Evolutionary conservation across 2,329 filamentous ascomycete genomes (phyloP), one percentile per base, ranked within the genome.

Genomic region (Aspergillus persii): DNA sequence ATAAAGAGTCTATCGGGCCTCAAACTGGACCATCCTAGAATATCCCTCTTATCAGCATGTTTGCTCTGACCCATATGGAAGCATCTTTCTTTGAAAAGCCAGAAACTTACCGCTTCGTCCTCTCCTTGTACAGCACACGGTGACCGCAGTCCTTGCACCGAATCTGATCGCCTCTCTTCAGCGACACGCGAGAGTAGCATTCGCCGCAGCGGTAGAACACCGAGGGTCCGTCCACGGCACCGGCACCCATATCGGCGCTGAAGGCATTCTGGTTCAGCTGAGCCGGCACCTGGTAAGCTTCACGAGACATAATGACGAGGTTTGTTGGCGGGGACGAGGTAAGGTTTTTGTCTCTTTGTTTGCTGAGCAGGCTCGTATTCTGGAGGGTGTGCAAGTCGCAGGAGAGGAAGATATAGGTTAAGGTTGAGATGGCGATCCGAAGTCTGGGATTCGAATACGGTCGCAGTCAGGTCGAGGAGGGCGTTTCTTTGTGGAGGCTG

Each of bases 51-150:
- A n/a, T 57, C 30, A 62, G 58, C 27, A 49, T 23, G 18, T 23
- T 23, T 23, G 18, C 18, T 23, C 18, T 23, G 18, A 23, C 18
- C 18, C 18, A 23, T 23, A 23, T 23, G 18, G 2, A 23, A 23
- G 18, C 18, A 1, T 23, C 18, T 23, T 23, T 23, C 18, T 23
- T 23, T 23, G 18, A 31, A 11, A 50, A 11, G 26, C 6, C 23
- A 18, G 48, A 30, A 15, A 80, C 89, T 78, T 76, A 97, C 95
- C 95, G 87, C 84, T 96, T 97, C 49, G 95, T 99, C 73, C 95
- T 82, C 85, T 97, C 91, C 86, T 99, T 99, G 80, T 98, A 98
- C 67, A 99, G 80, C 62, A 99, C 92, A 66, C 95, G 88, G 71
- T 96, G 95, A 7, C 95, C 95, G 76, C 95, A 99, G 79, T 93